Percentiles rank a stretch among this genome's conserved stretches.
Conservation (phyloP, 2,329 filamentous ascomycete genomes). For the Colletotrichum gloeosporioides region DNA sequence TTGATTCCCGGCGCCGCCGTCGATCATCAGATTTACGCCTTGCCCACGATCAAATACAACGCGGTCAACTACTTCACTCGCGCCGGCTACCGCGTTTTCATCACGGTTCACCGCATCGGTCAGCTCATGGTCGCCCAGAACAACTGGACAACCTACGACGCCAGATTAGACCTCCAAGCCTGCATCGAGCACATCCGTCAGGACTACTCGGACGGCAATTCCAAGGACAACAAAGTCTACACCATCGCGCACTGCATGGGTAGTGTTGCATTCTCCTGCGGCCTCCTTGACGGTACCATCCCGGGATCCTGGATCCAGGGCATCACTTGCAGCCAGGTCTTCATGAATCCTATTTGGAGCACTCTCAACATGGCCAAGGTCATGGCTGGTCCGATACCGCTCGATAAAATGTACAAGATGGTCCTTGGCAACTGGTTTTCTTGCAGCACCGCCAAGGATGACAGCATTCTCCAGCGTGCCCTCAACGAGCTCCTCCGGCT, state of each 20-base stretch:
- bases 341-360: slow-evolving; percentile 67
- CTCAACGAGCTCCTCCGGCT: slow-evolving; percentile 64
- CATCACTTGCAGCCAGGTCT: slow-evolving; percentile 65
- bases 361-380: slow-evolving; percentile 63
- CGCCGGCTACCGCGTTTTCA: slow-evolving; percentile 65
- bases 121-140: slow-evolving; percentile 54
- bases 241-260: slow-evolving; percentile 69
- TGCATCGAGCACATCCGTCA: slow-evolving; percentile 58
- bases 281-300: slow-evolving; percentile 67
- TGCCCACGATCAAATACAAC: slow-evolving; percentile 68
- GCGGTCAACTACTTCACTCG: slow-evolving; percentile 67
- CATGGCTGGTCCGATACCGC: slow-evolving; percentile 47
- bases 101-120: slow-evolving; percentile 64
- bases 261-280: slow-evolving; percentile 61
- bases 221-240: slow-evolving; percentile 50
- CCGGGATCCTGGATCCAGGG: slow-evolving; percentile 62
- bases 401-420: slow-evolving; percentile 54
- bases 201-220: slow-evolving; percentile 32
- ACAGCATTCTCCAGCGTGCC: slow-evolving; percentile 52
- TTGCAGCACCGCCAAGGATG: slow-evolving; percentile 51
- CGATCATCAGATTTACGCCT: slow-evolving; percentile 66
- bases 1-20: slow-evolving; percentile 69
- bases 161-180: slow-evolving; percentile 63
- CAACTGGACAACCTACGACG: slow-evolving; percentile 64
- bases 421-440: slow-evolving; percentile 61